These are phyloP conservation scores for Syncephalis plumigaleata DNA, from an alignment of 371 early-diverging fungal species.

Conservation along the genomic window DNA sequence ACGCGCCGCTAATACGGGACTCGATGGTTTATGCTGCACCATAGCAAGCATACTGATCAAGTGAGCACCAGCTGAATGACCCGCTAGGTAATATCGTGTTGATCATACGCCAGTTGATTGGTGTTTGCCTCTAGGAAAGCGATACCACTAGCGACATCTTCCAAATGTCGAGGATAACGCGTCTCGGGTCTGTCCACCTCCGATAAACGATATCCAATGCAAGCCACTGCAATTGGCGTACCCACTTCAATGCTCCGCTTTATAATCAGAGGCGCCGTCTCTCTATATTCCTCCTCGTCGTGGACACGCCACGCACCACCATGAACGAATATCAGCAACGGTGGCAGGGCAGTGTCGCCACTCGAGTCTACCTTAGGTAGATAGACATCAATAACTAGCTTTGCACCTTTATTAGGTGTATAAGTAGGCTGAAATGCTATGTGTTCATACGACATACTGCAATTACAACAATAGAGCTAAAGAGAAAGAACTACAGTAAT, in stretches of 20 bases:
- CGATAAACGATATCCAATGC: no score
- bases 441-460: no score
- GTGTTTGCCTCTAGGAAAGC: slow-evolving; percentile 17
- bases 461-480: no score
- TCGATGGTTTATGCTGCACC: slow-evolving; percentile 20
- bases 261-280: slow-evolving; percentile 28
- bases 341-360: slow-evolving; percentile 3
- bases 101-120: slow-evolving; percentile 16
- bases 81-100: slow-evolving; percentile 32
- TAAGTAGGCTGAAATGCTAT: no score
- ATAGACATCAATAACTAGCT: no score
- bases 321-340: slow-evolving; percentile 49
- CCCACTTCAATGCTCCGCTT: slow-evolving; percentile 4
- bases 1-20: slow-evolving; percentile 6
- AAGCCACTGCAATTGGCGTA: no score
- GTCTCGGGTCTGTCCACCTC: no score
- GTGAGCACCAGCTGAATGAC: slow-evolving; percentile 78
- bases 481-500: no score
- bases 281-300: slow-evolving; percentile 36
- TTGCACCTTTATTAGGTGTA: no score
- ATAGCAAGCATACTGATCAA: slow-evolving; percentile 38
- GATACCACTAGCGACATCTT: slow-evolving; percentile 30
- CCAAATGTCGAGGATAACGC: slow-evolving; percentile 6
- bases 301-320: slow-evolving; percentile 77
- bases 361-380: background rate